Percentiles rank a stretch among this genome's conserved stretches.
These are phyloP conservation scores for Melanomma pulvis-pyrius DNA, from an alignment of 495 filamentous ascomycete genomes.

Conservation along the genomic window DNA sequence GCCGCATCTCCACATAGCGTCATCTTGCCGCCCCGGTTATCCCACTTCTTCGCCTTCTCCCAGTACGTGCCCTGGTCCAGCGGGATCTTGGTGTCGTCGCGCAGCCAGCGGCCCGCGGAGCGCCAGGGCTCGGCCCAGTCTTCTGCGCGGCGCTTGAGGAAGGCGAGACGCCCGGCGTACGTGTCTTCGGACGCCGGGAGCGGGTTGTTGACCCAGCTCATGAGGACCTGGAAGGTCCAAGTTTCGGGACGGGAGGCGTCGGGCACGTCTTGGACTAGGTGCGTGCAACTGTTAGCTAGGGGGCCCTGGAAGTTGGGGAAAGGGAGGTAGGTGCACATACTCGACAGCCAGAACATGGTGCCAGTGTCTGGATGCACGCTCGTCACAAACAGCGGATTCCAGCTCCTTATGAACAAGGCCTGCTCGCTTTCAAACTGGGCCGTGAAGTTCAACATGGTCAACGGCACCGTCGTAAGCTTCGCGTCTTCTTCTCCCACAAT, in stretches of 20 bases:
- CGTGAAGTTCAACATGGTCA: neutral
- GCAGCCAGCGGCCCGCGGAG: neutral
- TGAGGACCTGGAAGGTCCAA: neutral
- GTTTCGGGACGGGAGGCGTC: neutral
- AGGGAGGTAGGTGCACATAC: neutral
- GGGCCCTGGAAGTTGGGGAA: neutral
- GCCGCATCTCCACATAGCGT: constrained; percentile 30
- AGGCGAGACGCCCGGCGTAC: neutral
- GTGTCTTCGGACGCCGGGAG: neutral
- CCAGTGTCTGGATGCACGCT: neutral
- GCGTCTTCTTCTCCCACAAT: neutral
- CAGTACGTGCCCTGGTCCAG: constrained; percentile 23
- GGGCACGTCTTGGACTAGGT: neutral
- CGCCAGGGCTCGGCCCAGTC: constrained; percentile 1
- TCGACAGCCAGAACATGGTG: neutral
- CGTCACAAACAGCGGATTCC: neutral
- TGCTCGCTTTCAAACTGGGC: neutral
- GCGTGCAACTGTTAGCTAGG: neutral
- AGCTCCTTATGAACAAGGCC: neutral
- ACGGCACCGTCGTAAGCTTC: neutral
- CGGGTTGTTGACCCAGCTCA: neutral
- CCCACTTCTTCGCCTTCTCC: constrained; percentile 21
- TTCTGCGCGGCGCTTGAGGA: neutral
- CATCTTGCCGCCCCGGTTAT: constrained; percentile 17
- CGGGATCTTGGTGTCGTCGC: neutral